These are phyloP conservation scores for Penicillium nucicola DNA, from an alignment of 495 filamentous ascomycete genomes.

Conservation along the genomic window DNA sequence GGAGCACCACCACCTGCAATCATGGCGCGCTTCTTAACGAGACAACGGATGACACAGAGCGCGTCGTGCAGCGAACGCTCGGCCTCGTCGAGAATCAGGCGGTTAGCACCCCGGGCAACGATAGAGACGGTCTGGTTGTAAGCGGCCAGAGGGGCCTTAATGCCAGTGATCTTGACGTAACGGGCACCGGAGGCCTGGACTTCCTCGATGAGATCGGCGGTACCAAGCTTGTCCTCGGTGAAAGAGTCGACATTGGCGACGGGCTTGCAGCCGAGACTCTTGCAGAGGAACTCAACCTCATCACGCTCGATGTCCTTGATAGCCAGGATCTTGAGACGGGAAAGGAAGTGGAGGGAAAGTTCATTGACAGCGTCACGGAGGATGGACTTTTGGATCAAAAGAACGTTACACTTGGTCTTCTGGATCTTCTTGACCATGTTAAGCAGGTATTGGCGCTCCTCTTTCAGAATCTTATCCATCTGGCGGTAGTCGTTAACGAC, in stretches of 20 bases:
- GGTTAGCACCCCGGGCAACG: conserved; percentile 90
- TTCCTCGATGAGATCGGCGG: conserved; percentile 94
- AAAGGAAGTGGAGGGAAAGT: conserved; percentile 92
- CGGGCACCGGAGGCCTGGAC: conserved; percentile 80
- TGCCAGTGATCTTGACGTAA: conserved; percentile 92
- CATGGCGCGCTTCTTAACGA: conserved; percentile 97
- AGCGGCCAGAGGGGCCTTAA: conserved; percentile 53
- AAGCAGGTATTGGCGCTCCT: conserved; percentile 94
- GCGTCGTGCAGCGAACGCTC: conserved; percentile 96
- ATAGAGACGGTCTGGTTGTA: conserved; percentile 87
- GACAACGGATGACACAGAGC: conserved; percentile 93
- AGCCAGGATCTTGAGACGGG: conserved; percentile 90
- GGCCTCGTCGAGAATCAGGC: conserved; percentile 91
- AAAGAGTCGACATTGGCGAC: conserved; percentile 98
- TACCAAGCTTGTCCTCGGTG: conserved; percentile 96
- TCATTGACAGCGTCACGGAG: conserved; percentile 97
- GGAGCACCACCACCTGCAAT: conserved; percentile 95
- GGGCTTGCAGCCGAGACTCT: conserved; percentile 95
- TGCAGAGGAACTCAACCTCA: conserved; percentile 99
- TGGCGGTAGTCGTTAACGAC: conserved; percentile 98
- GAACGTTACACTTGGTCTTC: conserved; percentile 98
- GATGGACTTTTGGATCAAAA: conserved; percentile 98
- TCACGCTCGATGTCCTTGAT: conserved; percentile 98
- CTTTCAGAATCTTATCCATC: conserved; percentile 99
- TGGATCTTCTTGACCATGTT: conserved; percentile 99